A percentile compares a stretch with the other conserved stretches of the same genome.
These are phyloP conservation scores for Peniophora sp. DNA, from an alignment of 1,284 basidiomycete genomes.

Conservation along the genomic window DNA sequence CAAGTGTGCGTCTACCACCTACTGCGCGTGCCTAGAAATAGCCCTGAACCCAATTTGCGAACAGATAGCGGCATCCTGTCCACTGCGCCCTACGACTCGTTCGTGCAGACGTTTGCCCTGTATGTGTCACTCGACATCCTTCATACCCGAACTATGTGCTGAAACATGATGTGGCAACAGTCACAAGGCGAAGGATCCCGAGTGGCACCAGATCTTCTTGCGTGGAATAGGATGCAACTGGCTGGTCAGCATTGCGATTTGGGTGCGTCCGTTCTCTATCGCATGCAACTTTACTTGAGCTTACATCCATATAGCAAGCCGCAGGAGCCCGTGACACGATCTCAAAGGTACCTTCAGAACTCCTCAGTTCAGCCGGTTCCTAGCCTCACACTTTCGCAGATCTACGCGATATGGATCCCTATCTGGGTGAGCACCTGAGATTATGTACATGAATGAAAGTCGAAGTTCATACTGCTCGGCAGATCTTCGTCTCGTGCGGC, in stretches of 20 bases:
- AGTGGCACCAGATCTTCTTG: slow-evolving; percentile 70
- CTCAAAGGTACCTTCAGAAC: slow-evolving; percentile 45
- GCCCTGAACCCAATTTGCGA: slow-evolving; percentile 6
- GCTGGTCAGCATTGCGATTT: slow-evolving; percentile 72
- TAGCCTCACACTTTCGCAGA: slow-evolving; percentile 21
- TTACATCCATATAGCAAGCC: slow-evolving; percentile 46
- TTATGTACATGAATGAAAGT: not conserved
- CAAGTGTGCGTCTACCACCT: slow-evolving; percentile 38
- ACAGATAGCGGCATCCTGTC: slow-evolving; percentile 52
- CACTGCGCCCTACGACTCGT: slow-evolving; percentile 47
- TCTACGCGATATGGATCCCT: slow-evolving; percentile 67
- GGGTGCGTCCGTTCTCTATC: slow-evolving; percentile 37
- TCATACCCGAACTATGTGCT: not conserved
- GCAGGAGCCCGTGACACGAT: slow-evolving; percentile 64
- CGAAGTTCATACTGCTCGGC: not conserved
- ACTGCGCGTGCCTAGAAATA: not conserved
- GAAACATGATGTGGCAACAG: slow-evolving; percentile 21
- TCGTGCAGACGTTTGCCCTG: slow-evolving; percentile 38
- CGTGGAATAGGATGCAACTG: slow-evolving; percentile 76
- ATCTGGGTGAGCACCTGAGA: slow-evolving; percentile 50
- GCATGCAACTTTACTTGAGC: not conserved
- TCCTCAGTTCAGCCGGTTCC: not conserved
- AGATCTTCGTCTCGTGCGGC: slow-evolving; percentile 66
- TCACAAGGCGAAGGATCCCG: slow-evolving; percentile 53
- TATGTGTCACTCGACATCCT: slow-evolving; percentile 31